These are phyloP conservation scores for Diatrype stigma DNA, from an alignment of 2,329 filamentous ascomycete species.

Conservation along the genomic window DNA sequence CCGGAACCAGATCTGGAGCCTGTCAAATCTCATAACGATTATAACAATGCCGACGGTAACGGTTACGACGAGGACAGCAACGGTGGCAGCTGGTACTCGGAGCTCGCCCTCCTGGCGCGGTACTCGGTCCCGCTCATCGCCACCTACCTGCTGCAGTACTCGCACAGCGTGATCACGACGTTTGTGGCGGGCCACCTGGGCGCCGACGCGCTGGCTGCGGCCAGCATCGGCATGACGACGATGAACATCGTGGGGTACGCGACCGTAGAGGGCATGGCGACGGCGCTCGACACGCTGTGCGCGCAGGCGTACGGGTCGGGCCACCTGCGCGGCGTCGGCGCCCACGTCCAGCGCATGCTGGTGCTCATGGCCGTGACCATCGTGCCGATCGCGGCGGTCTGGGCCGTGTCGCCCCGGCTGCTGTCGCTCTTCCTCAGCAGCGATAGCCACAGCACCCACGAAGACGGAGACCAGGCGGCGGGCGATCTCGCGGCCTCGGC, in stretches of 20 bases:
- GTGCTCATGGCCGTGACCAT: conserved; percentile 43
- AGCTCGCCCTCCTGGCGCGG: conserved; percentile 25
- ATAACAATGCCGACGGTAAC: too few relatives aligned
- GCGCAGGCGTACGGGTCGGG: conserved; percentile 49
- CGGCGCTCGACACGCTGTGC: conserved; percentile 46
- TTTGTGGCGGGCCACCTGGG: conserved; percentile 49
- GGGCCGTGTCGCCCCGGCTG: conserved; percentile 44
- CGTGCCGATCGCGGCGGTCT: conserved; percentile 44
- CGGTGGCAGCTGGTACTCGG: conserved; percentile 11
- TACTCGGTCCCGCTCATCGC: conserved; percentile 46
- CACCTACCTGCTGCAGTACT: conserved; percentile 53
- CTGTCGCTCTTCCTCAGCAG: conserved; percentile 42
- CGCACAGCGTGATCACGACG: conserved; percentile 46
- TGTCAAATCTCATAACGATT: too few relatives aligned
- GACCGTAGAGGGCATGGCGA: conserved; percentile 47
- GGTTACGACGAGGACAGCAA: too few relatives aligned
- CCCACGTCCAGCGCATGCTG: conserved; percentile 51
- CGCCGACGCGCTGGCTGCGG: conserved; percentile 48
- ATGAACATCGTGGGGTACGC: conserved; percentile 51
- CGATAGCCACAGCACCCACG: too few relatives aligned
- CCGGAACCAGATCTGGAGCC: too few relatives aligned
- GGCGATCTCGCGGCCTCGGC: conserved; percentile 45
- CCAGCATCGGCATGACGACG: conserved; percentile 47
- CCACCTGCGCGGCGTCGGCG: conserved; percentile 41
- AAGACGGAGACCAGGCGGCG: too few relatives aligned